These are phyloP conservation scores for Suillus spraguei DNA, from an alignment of 768 basidiomycete species.

Conservation along the genomic window DNA sequence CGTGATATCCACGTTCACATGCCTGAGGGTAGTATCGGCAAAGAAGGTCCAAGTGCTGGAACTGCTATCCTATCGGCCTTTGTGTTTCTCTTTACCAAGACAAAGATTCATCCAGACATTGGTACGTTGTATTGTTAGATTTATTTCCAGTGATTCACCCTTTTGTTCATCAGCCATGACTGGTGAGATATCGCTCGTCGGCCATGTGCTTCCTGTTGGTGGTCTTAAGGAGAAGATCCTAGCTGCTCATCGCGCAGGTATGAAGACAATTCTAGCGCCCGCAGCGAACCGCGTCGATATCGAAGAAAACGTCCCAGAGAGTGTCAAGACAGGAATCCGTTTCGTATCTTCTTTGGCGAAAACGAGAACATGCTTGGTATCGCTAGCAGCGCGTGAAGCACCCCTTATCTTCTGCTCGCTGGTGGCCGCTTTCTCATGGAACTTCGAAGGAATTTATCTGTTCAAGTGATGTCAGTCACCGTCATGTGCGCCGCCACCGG, in stretches of 20 bases:
- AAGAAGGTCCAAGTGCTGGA: constrained; percentile 96
- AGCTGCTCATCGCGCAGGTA: constrained; percentile 95
- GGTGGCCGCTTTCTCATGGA: not conserved
- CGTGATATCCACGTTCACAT: constrained; percentile 95
- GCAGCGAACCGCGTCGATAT: constrained; percentile 92
- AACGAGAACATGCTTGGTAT: not conserved
- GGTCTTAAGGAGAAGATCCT: constrained; percentile 96
- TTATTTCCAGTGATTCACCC: constrained; percentile 1
- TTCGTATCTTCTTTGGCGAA: constrained; percentile 59
- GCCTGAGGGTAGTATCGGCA: constrained; percentile 92
- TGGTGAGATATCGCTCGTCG: constrained; percentile 95
- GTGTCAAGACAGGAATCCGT: constrained; percentile 92
- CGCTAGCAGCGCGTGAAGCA: not conserved
- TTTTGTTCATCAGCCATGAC: constrained; percentile 76
- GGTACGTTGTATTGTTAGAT: constrained; percentile 50
- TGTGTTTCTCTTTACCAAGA: constrained; percentile 89
- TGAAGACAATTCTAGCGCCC: constrained; percentile 88
- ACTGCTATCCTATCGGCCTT: constrained; percentile 92
- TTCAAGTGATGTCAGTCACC: not conserved
- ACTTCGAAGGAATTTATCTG: not conserved
- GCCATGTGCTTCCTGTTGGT: constrained; percentile 95
- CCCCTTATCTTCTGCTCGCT: not conserved
- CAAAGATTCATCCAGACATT: constrained; percentile 82
- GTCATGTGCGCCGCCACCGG: not conserved
- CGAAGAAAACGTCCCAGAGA: constrained; percentile 95